Base-by-base conservation (phyloP, 306 rosid species). In the Glycine soja region DNA sequence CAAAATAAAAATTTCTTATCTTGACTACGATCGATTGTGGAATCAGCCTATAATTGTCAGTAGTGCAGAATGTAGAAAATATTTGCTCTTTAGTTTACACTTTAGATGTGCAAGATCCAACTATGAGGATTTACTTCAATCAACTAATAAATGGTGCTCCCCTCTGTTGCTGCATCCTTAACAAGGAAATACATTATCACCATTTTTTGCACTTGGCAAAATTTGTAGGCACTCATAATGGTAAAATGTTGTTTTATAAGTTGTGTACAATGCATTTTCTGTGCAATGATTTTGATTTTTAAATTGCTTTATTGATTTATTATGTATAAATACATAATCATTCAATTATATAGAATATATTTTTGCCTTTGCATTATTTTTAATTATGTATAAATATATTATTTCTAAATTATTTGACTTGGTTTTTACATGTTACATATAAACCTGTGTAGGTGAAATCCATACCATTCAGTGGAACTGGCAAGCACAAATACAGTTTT, bases 401-500 rank as follows among this genome's bases (percentile, higher is more conserved):
- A 53, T 16, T 84, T 48, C 48, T 61, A 54, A 70, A 72, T 59
- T 56, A 57, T 64, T 43, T 14, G 40, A 71, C 67, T 70, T 24
- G 11, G 34, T 51, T 57, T 72, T 75, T 9, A 74, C 59, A 42
- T 80, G 46, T 42, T 78, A 16, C 70, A 16, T 70, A 7, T 61
- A 12, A 63, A 32, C 64, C 16, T 54, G 10, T 70, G 67, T 90
- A 91, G 99, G 94, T 95, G 80, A 95, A 93, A 85, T 54, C 90
- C n/a, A 63, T 95, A 64, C 97, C 99, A 48, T 88, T 91, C 43
- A 82, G 85, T 80, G 99, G 99, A 83, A 91, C 93, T 45, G 99
- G 99, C 77, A 93, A 92, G 79, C 99, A 95, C 87, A 93, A 90
- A 63, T 93, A 95, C 82, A 93, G 97, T 75, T 95, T 95, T 91